Conservation (phyloP, 495 filamentous ascomycete species). For the Thozetella sp. region DNA sequence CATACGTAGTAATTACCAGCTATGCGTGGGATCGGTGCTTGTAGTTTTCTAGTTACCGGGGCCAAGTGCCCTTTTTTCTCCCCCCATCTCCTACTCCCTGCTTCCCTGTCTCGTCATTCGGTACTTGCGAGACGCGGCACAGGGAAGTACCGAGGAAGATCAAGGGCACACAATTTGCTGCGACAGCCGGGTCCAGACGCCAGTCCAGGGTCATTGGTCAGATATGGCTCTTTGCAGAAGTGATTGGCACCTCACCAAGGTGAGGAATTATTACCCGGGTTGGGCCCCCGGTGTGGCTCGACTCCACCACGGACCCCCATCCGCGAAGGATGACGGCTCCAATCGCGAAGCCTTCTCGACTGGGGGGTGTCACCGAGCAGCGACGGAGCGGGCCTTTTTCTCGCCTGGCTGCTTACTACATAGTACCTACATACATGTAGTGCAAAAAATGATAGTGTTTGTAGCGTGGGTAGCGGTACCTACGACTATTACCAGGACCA, state of each 20-base stretch:
- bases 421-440: too few relatives aligned
- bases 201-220: not conserved
- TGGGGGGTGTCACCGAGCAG: too few relatives aligned
- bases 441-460: too few relatives aligned
- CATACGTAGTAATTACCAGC: too few relatives aligned
- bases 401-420: not conserved
- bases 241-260: not conserved
- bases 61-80: not conserved
- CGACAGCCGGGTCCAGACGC: not conserved
- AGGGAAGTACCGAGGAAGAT: not conserved
- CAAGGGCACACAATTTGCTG: not conserved
- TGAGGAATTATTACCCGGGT: not conserved
- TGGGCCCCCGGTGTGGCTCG: not conserved
- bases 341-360: not conserved
- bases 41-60: too few relatives aligned
- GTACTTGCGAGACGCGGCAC: not conserved
- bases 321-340: slow-evolving; percentile 1
- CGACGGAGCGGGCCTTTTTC: too few relatives aligned
- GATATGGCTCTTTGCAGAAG: not conserved
- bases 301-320: not conserved
- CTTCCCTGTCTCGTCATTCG: too few relatives aligned
- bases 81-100: too few relatives aligned
- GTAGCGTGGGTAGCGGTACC: too few relatives aligned
- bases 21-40: too few relatives aligned
- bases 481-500: too few relatives aligned